A percentile compares a stretch with the other conserved stretches of the same genome.
phyloP scores from a whole-genome alignment of 1,284 basidiomycete species.

The Fomitiporia mediterranea region DNA sequence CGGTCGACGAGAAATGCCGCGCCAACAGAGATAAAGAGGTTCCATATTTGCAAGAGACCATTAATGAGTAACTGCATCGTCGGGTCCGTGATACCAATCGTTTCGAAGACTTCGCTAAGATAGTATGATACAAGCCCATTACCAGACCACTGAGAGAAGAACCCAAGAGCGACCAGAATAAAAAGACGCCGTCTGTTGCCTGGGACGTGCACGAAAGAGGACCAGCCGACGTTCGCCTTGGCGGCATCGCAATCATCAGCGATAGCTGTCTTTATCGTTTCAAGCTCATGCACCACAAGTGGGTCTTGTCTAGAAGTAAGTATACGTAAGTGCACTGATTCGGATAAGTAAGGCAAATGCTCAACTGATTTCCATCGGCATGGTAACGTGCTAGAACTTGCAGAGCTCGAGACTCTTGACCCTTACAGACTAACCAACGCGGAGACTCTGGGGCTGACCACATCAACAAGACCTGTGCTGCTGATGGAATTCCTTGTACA shows the following conservation, averaged over 20 bases:
- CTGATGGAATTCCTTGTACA: constrained; percentile 58
- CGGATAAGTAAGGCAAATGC: constrained; percentile 19
- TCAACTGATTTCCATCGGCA: constrained; percentile 55
- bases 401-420: constrained; percentile 55
- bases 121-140: constrained; percentile 63
- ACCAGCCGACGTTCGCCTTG: constrained; percentile 55
- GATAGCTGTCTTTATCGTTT: constrained; percentile 71
- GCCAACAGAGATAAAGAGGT: constrained; percentile 55
- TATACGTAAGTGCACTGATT: neutral
- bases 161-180: constrained; percentile 64
- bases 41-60: constrained; percentile 68
- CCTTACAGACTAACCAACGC: constrained; percentile 64
- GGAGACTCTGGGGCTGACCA: constrained; percentile 67
- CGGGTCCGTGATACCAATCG: constrained; percentile 64
- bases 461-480: constrained; percentile 56
- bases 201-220: constrained; percentile 47
- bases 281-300: constrained; percentile 65
- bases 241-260: constrained; percentile 49
- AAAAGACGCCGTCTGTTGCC: constrained; percentile 66
- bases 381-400: constrained; percentile 67
- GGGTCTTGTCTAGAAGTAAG: constrained; percentile 47
- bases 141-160: constrained; percentile 55
- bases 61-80: constrained; percentile 45
- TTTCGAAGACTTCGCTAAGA: constrained; percentile 63
- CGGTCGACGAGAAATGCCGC: constrained; percentile 56